Conservation (phyloP, 352 stramenopile species). For the Globisporangium spinosum region DNA sequence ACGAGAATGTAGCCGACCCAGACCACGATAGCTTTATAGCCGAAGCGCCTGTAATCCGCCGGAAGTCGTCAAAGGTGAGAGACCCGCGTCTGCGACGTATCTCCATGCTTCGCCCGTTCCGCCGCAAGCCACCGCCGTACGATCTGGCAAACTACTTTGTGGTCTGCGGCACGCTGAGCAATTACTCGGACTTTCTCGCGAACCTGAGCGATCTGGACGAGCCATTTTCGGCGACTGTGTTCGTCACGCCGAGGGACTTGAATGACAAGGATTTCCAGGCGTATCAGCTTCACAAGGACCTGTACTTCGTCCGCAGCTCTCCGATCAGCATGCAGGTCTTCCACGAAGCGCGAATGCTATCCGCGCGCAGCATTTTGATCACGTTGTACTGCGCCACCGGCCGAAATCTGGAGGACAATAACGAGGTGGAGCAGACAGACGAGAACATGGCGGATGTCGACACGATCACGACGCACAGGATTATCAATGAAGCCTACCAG, state of each 20-base stretch:
- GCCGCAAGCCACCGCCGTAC: constrained; percentile 25
- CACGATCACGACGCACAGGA: constrained; percentile 71
- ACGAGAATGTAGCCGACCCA: not conserved
- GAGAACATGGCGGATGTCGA: constrained; percentile 79
- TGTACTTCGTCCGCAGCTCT: constrained; percentile 73
- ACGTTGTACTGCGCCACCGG: constrained; percentile 53
- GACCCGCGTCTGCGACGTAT: constrained; percentile 26
- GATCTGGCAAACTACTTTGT: constrained; percentile 52
- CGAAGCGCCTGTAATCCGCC: constrained; percentile 4
- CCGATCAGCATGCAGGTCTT: constrained; percentile 60
- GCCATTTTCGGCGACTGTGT: constrained; percentile 36
- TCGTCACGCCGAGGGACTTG: constrained; percentile 49
- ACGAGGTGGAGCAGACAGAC: constrained; percentile 37
- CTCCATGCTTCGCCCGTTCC: constrained; percentile 36
- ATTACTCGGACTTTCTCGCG: constrained; percentile 47
- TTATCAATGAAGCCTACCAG: constrained; percentile 70
- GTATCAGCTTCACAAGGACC: constrained; percentile 36
- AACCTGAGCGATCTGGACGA: constrained; percentile 50
- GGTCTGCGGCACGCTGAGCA: constrained; percentile 61
- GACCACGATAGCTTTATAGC: not conserved
- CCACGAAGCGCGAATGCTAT: constrained; percentile 47
- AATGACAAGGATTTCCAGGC: constrained; percentile 45
- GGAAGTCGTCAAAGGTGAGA: not conserved
- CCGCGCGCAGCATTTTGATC: constrained; percentile 68
- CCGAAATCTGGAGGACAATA: constrained; percentile 18